phyloP scores from a whole-genome alignment of 2,329 filamentous ascomycete species.

The Elsinoe arachidis region DNA sequence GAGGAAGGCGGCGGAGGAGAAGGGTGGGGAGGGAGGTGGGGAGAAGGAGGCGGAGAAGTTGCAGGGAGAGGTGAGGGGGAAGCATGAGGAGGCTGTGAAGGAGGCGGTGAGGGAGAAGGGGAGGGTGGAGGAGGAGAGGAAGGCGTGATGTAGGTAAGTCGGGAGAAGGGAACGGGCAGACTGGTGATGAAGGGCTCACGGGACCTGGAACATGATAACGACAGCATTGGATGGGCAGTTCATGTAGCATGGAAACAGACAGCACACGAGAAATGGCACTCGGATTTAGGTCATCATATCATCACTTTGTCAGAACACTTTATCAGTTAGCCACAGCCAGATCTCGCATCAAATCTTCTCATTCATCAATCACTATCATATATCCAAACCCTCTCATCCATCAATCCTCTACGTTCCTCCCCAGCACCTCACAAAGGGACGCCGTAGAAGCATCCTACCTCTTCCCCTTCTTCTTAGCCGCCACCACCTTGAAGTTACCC shows the following conservation, averaged over 20 bases:
- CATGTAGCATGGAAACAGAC: too few relatives aligned
- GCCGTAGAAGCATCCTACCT: conserved; percentile 17
- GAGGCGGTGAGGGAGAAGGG: not conserved
- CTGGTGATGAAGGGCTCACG: not conserved
- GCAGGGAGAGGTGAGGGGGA: conserved; percentile 61
- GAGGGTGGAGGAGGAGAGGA: conserved; percentile 11
- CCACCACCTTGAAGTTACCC: conserved; percentile 79
- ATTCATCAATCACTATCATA: too few relatives aligned
- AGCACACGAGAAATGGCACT: too few relatives aligned
- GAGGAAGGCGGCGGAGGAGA: conserved; percentile 31
- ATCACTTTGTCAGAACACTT: too few relatives aligned
- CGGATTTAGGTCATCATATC: too few relatives aligned
- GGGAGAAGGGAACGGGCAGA: not conserved
- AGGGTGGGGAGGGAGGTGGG: conserved; percentile 25
- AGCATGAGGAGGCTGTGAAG: conserved; percentile 29
- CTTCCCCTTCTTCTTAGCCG: conserved; percentile 77
- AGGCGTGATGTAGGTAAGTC: too few relatives aligned
- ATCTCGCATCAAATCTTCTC: too few relatives aligned
- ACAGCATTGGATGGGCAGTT: too few relatives aligned
- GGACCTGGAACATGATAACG: too few relatives aligned
- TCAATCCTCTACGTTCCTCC: not conserved
- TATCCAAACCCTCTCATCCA: not conserved
- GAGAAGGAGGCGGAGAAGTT: conserved; percentile 46
- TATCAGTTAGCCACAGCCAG: too few relatives aligned
- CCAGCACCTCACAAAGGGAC: not conserved